Evolutionary conservation across 1,139 yeast species (phyloP), one percentile per base, ranked within the genome.

Genomic region (Scheffersomyces quercinus): DNA sequence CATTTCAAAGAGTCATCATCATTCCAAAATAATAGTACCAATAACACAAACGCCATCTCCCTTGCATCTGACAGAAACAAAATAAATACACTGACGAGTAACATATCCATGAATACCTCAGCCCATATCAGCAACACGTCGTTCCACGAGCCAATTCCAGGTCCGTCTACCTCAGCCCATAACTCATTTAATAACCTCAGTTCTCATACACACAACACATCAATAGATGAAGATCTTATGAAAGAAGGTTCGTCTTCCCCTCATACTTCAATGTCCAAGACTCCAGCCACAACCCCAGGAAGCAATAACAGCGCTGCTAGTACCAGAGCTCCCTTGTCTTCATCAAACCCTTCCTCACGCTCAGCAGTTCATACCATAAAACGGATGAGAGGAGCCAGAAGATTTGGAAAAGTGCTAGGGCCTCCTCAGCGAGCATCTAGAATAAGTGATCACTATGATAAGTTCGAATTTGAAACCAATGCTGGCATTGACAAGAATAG

Each of bases 351-450:
- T 13, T 29, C 36, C 40, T 10, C 24, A 28, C 9, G 43, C 38
- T 37, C 44, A 8, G 37, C 48, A 28, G 48, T 50, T n/a, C 59
- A 54, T 36, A 49, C 62, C 12, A 45, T 64, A 12, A 64, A 65
- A 49, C 49, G 65, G 40, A 55, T 57, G 42, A 49, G 67, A 36
- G 66, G 73, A 2, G 56, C 66, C 2, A 54, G 74, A 47, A 50
- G 71, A 41, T 67, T 70, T 44, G 72, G 74, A 5, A 64, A 60
- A 47, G 47, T 61, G 7, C 51, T 73, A 40, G 79, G 78, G 0
- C 75, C 74, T 3, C 77, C 77, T 1, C 63, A 68, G 49, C 54
- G 76, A 35, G 70, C 70, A 3, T 54, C 64, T 8, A 56, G 64
- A 37, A 40, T 51, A n/a, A 50, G 55, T 36, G 60, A 53, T 26